Evolutionary conservation across 2,329 filamentous ascomycete genomes (phyloP).

Genomic region (Sporothrix phasma): DNA sequence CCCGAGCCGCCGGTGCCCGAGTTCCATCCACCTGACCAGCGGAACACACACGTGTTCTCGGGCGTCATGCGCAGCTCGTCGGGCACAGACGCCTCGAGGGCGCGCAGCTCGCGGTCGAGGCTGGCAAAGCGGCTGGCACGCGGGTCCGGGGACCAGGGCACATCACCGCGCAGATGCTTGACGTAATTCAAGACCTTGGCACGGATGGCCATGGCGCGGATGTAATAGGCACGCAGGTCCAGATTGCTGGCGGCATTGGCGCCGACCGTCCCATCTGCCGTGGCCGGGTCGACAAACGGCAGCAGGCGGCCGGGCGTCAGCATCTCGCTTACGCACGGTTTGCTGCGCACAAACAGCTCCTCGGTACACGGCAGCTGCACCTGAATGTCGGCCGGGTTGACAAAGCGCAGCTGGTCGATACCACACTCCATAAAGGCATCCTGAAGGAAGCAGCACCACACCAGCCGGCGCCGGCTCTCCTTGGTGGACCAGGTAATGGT

Average conservation of each 20-base stretch:
- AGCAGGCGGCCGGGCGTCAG: constrained; percentile 8
- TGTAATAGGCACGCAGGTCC: constrained; percentile 13
- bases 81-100: constrained; percentile 7
- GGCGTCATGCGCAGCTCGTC: background rate
- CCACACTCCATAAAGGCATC: constrained; percentile 14
- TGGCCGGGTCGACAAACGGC: constrained; percentile 1
- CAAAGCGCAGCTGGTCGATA: constrained; percentile 16
- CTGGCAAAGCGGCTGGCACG: background rate
- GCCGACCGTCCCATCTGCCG: background rate
- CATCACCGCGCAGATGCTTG: constrained; percentile 12
- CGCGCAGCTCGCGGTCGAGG: constrained; percentile 8
- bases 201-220: constrained; percentile 12
- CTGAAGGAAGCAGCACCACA: constrained; percentile 14
- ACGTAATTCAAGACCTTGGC: constrained; percentile 13
- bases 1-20: background rate
- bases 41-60: constrained; percentile 11
- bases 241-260: background rate
- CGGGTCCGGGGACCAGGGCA: constrained; percentile 12
- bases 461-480: constrained; percentile 12
- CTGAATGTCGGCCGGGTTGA: constrained; percentile 13
- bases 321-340: constrained; percentile 11
- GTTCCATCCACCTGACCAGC: constrained; percentile 3
- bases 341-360: constrained; percentile 12
- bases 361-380: constrained; percentile 14
- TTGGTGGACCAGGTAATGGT: constrained; percentile 9